These are phyloP conservation scores for Mycena polygramma DNA, from an alignment of 768 basidiomycete species.

Conservation along the genomic window DNA sequence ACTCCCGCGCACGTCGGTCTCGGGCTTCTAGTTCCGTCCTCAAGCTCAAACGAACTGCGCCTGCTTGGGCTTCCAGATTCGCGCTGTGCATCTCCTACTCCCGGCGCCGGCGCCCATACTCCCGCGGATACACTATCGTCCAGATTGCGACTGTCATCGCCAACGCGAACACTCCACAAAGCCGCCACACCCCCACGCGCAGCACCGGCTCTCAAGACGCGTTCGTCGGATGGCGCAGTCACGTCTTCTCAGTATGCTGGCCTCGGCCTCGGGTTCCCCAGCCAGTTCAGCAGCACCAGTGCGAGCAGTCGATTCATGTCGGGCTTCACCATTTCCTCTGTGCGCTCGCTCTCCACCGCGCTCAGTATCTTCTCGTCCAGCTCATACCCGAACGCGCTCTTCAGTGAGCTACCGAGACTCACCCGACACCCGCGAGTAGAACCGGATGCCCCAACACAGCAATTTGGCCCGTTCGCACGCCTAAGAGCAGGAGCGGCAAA, in stretches of 20 bases:
- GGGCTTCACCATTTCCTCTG: background rate
- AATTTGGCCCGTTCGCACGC: background rate
- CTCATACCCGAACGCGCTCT: background rate
- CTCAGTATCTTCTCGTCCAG: background rate
- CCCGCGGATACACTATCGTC: background rate
- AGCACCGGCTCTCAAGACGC: no score
- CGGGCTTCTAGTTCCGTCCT: constrained; percentile 2
- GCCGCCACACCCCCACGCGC: background rate
- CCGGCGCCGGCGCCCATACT: no score
- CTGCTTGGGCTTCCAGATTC: background rate
- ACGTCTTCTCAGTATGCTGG: background rate
- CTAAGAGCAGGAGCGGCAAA: background rate
- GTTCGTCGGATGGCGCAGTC: background rate
- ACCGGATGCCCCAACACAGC: background rate
- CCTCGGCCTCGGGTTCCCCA: constrained; percentile 21
- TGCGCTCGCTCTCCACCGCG: constrained; percentile 3
- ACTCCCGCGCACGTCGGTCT: constrained; percentile 15
- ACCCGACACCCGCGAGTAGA: background rate
- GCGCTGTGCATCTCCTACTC: background rate
- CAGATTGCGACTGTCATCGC: background rate
- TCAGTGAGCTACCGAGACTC: background rate
- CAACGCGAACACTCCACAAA: background rate
- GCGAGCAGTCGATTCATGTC: background rate
- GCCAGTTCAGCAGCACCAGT: background rate
- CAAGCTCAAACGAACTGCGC: constrained; percentile 1